Percentiles rank a stretch among this genome's conserved stretches.
These are phyloP conservation scores for Zasmidium cellare DNA, from an alignment of 2,329 filamentous ascomycete species.

Conservation along the genomic window DNA sequence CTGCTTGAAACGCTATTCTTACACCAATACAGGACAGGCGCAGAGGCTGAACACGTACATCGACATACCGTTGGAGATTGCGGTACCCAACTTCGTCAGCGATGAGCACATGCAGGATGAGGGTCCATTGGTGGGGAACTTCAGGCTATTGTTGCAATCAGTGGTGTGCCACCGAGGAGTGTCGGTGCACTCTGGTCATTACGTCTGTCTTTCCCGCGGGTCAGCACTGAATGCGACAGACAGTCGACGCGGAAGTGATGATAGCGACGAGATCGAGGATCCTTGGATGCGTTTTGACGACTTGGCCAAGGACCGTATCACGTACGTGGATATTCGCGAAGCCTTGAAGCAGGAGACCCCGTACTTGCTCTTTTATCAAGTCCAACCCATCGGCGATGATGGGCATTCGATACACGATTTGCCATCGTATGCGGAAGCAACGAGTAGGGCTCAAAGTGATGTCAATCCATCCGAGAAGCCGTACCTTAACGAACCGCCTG, in stretches of 20 bases:
- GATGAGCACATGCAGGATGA: slow-evolving; percentile 70
- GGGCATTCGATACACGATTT: slow-evolving; percentile 38
- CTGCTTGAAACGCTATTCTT: slow-evolving; percentile 85
- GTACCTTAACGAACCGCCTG: slow-evolving; percentile 18
- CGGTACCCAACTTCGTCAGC: slow-evolving; percentile 83
- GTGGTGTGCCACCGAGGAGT: slow-evolving; percentile 89
- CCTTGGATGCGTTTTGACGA: slow-evolving; percentile 95
- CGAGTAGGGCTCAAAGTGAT: slow-evolving; percentile 30
- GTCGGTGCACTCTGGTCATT: slow-evolving; percentile 86
- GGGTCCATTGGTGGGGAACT: slow-evolving; percentile 75
- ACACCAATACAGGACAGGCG: slow-evolving; percentile 67
- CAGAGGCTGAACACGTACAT: slow-evolving; percentile 77
- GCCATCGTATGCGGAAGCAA: slow-evolving; percentile 45
- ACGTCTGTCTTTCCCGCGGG: slow-evolving; percentile 80
- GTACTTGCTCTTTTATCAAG: slow-evolving; percentile 93
- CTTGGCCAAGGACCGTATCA: slow-evolving; percentile 70
- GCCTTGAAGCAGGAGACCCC: slow-evolving; percentile 85
- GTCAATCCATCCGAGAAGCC: slow-evolving; percentile 28
- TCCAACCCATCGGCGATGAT: slow-evolving; percentile 79
- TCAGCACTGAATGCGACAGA: slow-evolving; percentile 47
- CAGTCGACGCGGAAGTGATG: slow-evolving; percentile 19
- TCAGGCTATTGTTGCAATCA: slow-evolving; percentile 88
- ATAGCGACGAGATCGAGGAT: slow-evolving; percentile 63
- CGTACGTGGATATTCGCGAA: slow-evolving; percentile 73
- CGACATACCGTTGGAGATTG: slow-evolving; percentile 85